Percentiles rank a stretch among this genome's conserved stretches.
Evolutionary conservation across 371 early-diverging fungal genomes (phyloP).

Genomic region (Mortierella sp.): DNA sequence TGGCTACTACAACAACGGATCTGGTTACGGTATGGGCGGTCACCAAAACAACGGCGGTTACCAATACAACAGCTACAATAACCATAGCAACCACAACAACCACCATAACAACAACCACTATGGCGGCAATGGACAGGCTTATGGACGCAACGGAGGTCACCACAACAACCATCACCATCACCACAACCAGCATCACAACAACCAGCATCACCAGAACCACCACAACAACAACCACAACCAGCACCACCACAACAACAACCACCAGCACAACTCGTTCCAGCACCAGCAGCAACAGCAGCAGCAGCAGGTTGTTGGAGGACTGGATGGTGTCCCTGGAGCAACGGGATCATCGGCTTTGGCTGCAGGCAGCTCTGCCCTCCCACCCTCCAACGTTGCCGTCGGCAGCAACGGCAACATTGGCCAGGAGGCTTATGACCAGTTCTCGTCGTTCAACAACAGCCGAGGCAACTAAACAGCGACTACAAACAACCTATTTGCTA

Average conservation of each 20-base stretch:
- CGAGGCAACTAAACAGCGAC: conserved; percentile 5
- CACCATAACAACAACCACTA: conserved; percentile 35
- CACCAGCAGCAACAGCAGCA: conserved; percentile 28
- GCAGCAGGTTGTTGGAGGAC: conserved; percentile 24
- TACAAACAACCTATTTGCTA: not conserved
- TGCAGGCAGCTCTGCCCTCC: conserved; percentile 51
- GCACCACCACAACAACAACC: conserved; percentile 20
- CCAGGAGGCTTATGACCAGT: conserved; percentile 45
- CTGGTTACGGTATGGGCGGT: conserved; percentile 48
- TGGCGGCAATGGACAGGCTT: conserved; percentile 42
- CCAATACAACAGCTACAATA: conserved; percentile 42
- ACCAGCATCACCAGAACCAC: conserved; percentile 30
- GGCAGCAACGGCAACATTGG: conserved; percentile 31
- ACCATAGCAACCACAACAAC: conserved; percentile 23
- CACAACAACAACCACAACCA: conserved; percentile 31
- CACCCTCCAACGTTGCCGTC: conserved; percentile 36
- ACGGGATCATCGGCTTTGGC: conserved; percentile 54
- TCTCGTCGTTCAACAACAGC: conserved; percentile 30
- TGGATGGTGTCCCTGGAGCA: conserved; percentile 46
- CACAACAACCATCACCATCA: conserved; percentile 40
- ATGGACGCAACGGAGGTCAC: conserved; percentile 34
- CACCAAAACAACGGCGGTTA: conserved; percentile 52
- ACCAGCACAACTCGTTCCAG: conserved; percentile 32
- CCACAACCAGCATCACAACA: conserved; percentile 29
- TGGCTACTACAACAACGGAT: conserved; percentile 48